phyloP scores from a whole-genome alignment of 345 rosid genomes.

The Laguncularia racemosa region DNA sequence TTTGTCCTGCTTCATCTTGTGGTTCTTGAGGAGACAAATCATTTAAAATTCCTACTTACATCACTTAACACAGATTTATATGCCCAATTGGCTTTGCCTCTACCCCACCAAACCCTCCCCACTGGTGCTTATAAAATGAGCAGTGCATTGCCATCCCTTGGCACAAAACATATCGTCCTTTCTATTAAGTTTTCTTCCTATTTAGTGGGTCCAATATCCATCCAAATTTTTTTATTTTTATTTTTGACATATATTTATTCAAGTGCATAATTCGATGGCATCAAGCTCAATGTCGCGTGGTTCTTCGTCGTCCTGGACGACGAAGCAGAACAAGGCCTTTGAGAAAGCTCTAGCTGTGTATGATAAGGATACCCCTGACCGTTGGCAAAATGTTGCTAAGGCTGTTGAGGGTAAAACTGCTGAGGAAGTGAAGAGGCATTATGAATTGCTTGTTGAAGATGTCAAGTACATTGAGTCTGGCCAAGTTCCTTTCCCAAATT shows the following conservation, averaged over 20 bases:
- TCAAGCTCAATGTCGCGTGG: constrained; percentile 77
- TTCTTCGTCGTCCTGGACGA: constrained; percentile 64
- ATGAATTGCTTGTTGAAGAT: constrained; percentile 66
- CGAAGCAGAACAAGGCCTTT: constrained; percentile 86
- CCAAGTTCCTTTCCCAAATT: constrained; percentile 73
- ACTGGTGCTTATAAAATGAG: constrained; percentile 51
- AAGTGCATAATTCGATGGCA: constrained; percentile 32
- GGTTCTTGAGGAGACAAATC: constrained; percentile 60
- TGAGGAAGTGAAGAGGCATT: constrained; percentile 80
- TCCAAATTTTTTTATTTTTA: constrained; percentile 1
- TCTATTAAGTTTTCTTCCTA: constrained; percentile 1
- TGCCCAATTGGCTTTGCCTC: constrained; percentile 28
- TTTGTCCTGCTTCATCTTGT: constrained; percentile 15
- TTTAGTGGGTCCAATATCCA: constrained; percentile 4
- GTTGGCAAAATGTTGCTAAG: constrained; percentile 89
- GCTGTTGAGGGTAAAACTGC: constrained; percentile 85
- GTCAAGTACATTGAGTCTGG: constrained; percentile 76
- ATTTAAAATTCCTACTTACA: constrained; percentile 24
- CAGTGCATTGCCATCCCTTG: constrained; percentile 37
- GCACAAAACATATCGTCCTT: constrained; percentile 29
- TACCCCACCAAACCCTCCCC: constrained; percentile 22
- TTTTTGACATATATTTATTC: neutral
- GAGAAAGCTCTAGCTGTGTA: constrained; percentile 86
- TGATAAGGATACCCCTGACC: constrained; percentile 94
- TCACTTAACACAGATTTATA: constrained; percentile 28